Evolutionary conservation across 352 stramenopile genomes (phyloP), one percentile per base, ranked within the genome.

Genomic region (Globisporangium sylvaticum): DNA sequence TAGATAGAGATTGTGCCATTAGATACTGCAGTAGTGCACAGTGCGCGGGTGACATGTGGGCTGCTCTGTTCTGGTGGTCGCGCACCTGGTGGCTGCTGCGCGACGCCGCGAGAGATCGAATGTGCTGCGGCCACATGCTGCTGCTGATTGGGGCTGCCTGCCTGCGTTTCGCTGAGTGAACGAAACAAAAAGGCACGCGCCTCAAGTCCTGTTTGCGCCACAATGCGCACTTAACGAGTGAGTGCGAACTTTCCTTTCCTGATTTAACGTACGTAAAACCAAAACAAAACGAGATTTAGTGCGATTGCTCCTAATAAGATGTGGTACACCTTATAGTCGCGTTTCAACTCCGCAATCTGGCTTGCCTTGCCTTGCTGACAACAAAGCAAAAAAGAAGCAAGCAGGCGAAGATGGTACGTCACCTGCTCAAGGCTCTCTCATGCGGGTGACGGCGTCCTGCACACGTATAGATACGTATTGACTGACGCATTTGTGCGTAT

Each of bases 51-150:
- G 50, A 25, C 29, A n/a, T 58, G 24, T 24, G 15, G 14, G 39
- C 14, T 14, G 39, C 3, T n/a, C 39, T 46, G 22, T 56, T 18
- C 10, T 32, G 22, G 10, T 56, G 50, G 22, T n/a, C 39, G 5
- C 25, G 1, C 20, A 56, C 56, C 64, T 59, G 55, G 24, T 10
- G 29, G 32, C 20, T 57, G 27, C 52, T 62, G 27, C 46, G 56
- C 24, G 58, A 32, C 34, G 44, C 48, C 32, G 64, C 56, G 31
- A 65, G 64, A 60, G 64, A 42, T 29, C 64, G 64, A 69, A 64
- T 69, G 64, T 34, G 48, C 27, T 20, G 22, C 20, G 32, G n/a
- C 62, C 53, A 66, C 63, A 62, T 48, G 37, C 25, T 56, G 10
- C 12, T 39, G 39, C 12, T 22, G 34, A 42, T 18, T 42, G 20